Percentiles rank a stretch among this genome's conserved stretches.
These are phyloP conservation scores for Globisporangium abappressorium DNA, from an alignment of 352 stramenopile genomes.

Conservation along the genomic window DNA sequence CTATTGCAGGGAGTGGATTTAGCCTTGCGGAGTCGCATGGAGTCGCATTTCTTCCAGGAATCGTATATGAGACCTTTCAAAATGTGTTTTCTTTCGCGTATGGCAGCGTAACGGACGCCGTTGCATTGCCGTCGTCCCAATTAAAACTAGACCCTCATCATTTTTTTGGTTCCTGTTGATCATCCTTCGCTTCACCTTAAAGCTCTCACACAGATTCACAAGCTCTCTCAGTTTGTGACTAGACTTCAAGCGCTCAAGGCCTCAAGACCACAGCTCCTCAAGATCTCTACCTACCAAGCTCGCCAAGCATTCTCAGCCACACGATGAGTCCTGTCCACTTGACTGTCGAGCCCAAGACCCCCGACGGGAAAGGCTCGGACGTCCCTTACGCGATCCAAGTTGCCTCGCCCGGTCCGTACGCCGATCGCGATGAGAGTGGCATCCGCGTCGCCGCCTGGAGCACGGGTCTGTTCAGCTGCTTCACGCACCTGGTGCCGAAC, in stretches of 20 bases:
- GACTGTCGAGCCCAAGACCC: conserved; percentile 11
- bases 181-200: neutral
- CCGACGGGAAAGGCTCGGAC: conserved; percentile 4
- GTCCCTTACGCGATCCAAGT: conserved; percentile 20
- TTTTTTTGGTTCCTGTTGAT: neutral
- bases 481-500: conserved; percentile 31
- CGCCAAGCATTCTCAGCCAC: neutral
- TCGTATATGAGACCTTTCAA: neutral
- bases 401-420: conserved; percentile 14
- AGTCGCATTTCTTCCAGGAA: no score
- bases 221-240: neutral
- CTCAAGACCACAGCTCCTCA: neutral
- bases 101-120: conserved; percentile 1
- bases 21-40: no score
- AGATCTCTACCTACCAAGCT: neutral
- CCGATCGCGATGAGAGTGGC: conserved; percentile 18
- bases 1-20: no score
- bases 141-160: neutral
- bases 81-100: conserved; percentile 6
- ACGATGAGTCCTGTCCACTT: neutral
- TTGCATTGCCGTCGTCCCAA: neutral
- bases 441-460: conserved; percentile 28
- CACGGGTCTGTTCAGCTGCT: conserved; percentile 26
- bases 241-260: neutral
- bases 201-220: neutral